A percentile compares a stretch with the other conserved stretches of the same genome.
phyloP scores from a whole-genome alignment of 371 early-diverging fungal genomes.

The Rhizopus sp. region DNA sequence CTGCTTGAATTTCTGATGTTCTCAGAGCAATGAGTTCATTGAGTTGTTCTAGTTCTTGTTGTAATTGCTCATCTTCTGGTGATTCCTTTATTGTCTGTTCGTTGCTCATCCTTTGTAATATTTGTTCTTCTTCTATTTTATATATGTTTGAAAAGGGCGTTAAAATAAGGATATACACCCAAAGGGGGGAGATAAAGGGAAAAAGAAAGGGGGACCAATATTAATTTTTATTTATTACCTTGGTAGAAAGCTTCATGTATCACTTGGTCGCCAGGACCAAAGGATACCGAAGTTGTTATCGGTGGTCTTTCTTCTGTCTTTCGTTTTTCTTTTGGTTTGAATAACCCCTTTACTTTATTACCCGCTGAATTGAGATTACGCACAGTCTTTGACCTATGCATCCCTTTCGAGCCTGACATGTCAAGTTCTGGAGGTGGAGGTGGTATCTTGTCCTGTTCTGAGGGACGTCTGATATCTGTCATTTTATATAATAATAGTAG shows the following conservation, averaged over 20 bases:
- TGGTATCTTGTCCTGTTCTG: constrained; percentile 9
- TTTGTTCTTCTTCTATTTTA: too few species aligned
- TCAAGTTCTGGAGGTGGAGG: constrained; percentile 4
- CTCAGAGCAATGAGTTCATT: constrained; percentile 34
- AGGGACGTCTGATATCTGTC: constrained; percentile 3
- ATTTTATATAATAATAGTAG: not conserved
- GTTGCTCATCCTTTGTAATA: not conserved
- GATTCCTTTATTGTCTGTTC: constrained; percentile 8
- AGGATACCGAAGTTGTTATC: constrained; percentile 26
- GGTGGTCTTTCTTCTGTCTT: constrained; percentile 8
- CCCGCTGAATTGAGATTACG: constrained; percentile 31
- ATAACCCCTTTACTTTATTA: constrained; percentile 30
- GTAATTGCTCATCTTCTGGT: constrained; percentile 12
- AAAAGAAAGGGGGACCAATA: constrained; percentile 5
- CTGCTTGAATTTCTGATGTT: constrained; percentile 30
- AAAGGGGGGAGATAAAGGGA: constrained; percentile 5
- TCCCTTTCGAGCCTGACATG: constrained; percentile 19
- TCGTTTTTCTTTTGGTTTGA: constrained; percentile 21
- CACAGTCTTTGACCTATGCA: constrained; percentile 34
- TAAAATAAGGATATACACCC: not conserved
- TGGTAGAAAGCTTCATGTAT: constrained; percentile 1
- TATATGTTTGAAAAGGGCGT: not conserved
- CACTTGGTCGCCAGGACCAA: constrained; percentile 15
- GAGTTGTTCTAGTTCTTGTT: constrained; percentile 39
- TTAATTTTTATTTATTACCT: constrained; percentile 14